Conservation (phyloP, 768 basidiomycete genomes). For the Lyophyllum decastes region DNA sequence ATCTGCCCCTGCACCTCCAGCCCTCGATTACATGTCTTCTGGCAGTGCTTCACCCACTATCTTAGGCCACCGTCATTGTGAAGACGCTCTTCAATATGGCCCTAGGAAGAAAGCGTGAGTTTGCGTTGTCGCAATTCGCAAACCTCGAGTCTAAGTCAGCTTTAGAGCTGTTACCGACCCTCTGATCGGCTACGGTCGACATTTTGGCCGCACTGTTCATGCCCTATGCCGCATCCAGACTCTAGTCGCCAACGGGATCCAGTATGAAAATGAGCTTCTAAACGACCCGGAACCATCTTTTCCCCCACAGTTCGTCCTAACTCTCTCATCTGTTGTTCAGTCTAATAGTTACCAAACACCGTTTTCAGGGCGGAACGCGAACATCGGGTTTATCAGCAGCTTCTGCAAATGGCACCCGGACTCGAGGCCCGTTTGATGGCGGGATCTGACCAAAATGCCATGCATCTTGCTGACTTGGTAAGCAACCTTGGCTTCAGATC, state of each 20-base stretch:
- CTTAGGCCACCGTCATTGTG: neutral
- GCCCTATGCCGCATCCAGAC: no score
- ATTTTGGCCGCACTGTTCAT: conserved; percentile 22
- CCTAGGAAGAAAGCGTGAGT: neutral
- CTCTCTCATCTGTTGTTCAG: neutral
- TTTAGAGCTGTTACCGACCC: neutral
- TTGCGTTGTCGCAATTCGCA: neutral
- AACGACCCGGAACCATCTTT: neutral
- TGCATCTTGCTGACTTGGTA: conserved; percentile 20
- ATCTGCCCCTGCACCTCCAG: no score
- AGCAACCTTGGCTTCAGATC: neutral
- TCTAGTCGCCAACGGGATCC: conserved; percentile 18
- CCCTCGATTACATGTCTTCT: neutral
- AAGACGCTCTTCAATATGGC: neutral
- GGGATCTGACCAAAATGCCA: conserved; percentile 18
- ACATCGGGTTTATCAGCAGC: neutral
- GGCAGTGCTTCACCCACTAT: neutral
- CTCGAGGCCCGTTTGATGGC: conserved; percentile 13
- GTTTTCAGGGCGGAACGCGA: neutral
- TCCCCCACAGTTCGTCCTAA: neutral
- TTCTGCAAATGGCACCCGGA: conserved; percentile 3
- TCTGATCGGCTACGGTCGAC: conserved; percentile 22
- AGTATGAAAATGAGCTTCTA: neutral
- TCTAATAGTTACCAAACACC: neutral
- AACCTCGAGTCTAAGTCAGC: neutral